A percentile compares a stretch with the other conserved stretches of the same genome.
Conservation (phyloP, 202 grass and related monocot species). For the Brachypodium distachyon region DNA sequence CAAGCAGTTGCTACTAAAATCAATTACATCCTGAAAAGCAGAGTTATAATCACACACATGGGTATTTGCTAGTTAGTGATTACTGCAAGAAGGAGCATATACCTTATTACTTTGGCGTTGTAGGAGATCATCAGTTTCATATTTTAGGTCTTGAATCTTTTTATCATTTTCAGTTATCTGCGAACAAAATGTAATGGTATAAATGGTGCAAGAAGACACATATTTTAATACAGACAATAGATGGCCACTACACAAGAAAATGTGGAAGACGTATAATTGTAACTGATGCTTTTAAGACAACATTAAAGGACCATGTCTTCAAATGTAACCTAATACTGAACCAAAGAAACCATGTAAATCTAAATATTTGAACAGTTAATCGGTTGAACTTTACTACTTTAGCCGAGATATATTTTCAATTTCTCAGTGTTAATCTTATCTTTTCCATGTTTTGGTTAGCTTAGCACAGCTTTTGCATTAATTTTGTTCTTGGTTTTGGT, state of each 20-base stretch:
- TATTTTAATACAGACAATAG: background rate
- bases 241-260: background rate
- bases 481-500: too few species aligned
- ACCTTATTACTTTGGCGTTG: constrained; percentile 59
- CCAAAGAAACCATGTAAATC: background rate
- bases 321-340: background rate
- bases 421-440: too few species aligned
- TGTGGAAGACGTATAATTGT: background rate
- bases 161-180: constrained; percentile 49
- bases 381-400: background rate
- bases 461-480: too few species aligned
- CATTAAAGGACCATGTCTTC: background rate
- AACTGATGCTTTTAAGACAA: background rate
- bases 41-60: background rate
- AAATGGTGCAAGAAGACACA: background rate
- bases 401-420: background rate
- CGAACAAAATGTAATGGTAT: constrained; percentile 3
- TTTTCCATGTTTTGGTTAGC: too few species aligned
- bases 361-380: background rate
- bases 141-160: constrained; percentile 24
- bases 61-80: background rate
- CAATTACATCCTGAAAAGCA: background rate
- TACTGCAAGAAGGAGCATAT: background rate
- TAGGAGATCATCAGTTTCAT: constrained; percentile 46
- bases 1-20: background rate